Evolutionary conservation across 2,329 filamentous ascomycete genomes (phyloP).

Genomic region (Penicillium sclerotigenum): DNA sequence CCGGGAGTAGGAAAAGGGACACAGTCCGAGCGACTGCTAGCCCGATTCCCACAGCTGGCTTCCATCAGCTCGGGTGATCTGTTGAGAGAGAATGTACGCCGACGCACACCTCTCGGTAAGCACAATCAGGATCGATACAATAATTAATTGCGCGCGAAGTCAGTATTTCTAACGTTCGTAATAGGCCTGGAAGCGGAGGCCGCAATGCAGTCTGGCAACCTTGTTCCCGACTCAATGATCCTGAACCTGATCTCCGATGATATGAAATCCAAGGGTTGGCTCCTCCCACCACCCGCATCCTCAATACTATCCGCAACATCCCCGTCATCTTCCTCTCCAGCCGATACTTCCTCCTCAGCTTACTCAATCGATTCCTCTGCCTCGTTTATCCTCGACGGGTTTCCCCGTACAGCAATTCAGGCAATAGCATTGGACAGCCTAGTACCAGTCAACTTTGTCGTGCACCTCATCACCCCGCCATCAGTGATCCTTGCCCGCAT

Average conservation of each 20-base stretch:
- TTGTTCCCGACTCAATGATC: constrained; percentile 92
- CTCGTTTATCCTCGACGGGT: constrained; percentile 94
- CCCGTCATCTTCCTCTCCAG: constrained; percentile 1
- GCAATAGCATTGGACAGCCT: constrained; percentile 73
- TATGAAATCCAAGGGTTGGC: constrained; percentile 80
- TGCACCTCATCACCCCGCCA: constrained; percentile 80
- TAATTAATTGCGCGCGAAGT: neutral
- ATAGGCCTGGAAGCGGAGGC: constrained; percentile 85
- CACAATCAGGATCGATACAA: neutral
- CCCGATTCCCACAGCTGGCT: constrained; percentile 81
- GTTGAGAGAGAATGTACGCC: constrained; percentile 87
- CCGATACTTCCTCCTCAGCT: constrained; percentile 22
- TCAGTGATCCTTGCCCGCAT: constrained; percentile 87
- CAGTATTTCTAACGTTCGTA: constrained; percentile 13
- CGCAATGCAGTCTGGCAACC: constrained; percentile 79
- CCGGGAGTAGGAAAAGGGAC: constrained; percentile 98
- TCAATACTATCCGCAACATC: neutral
- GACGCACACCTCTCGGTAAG: constrained; percentile 77
- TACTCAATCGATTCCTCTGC: constrained; percentile 66
- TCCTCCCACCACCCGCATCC: constrained; percentile 49
- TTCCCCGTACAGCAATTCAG: constrained; percentile 82
- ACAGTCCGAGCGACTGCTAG: constrained; percentile 83
- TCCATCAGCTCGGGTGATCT: constrained; percentile 93
- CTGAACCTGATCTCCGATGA: constrained; percentile 89
- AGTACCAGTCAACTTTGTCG: constrained; percentile 91